Evolutionary conservation across 2,329 filamentous ascomycete species (phyloP), one percentile per base, ranked within the genome.

Genomic region (Pseudodiploospora longispora): DNA sequence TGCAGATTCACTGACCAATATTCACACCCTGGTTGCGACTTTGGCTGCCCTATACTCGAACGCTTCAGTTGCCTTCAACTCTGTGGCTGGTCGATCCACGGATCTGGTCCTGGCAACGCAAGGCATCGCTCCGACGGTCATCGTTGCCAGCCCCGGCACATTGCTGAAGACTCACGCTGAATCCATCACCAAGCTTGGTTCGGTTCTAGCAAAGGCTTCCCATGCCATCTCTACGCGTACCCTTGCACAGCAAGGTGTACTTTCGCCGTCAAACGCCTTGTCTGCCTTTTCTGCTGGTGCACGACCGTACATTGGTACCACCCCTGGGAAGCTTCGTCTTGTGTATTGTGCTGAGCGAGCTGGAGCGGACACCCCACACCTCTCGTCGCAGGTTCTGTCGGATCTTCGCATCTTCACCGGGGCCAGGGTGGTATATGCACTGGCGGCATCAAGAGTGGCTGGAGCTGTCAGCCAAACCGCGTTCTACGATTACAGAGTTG

Each of bases 391-490:
- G 27, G 78, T 82, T 41, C 72, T 97, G 35, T 87, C 85, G 0
- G 87, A 96, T 57, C 67, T 97, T 46, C 81, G 90, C 38, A 76
- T 94, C 42, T 87, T 89, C 62, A 87, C 85, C 2, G 79, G 84
- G 29, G 83, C 88, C 2, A 80, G 88, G 41, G 73, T 96, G 45
- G 74, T 94, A 41, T 95, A 97, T 62, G 90, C 89, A 3, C 72
- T 98, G 43, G 85, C 88, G 12, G 82, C 85, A 1, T 72, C 87
- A 27, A 78, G 80, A 48, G 86, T 97, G n/a, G 91, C 90, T 2
- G 93, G 93, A 33, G 84, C 90, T 1, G 78, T 95, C n/a, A 72
- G 84, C 1, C 91, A 97, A 67, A 95, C 87, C 6, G 82, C 87
- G 49, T 75, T 90, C 34, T 94, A 87, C 59, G 91, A 97, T 61